Base-by-base conservation (phyloP, 169 alveolate species). In the Neospora caninum region DNA sequence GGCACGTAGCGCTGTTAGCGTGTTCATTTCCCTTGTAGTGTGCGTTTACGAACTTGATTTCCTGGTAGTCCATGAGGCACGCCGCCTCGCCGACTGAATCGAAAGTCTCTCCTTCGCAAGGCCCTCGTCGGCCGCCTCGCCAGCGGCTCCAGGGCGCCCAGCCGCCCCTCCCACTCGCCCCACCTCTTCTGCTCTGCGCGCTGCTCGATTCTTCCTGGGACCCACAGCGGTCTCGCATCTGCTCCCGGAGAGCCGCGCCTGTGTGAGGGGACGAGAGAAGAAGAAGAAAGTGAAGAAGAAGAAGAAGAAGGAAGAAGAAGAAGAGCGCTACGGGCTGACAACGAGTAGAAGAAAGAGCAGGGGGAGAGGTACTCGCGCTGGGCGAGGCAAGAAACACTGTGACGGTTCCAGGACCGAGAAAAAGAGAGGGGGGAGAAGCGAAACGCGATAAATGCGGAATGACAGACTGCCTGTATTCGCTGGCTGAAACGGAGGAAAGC, bases 31-130 rank as follows among this genome's bases (percentile, higher is more conserved):
- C n/a, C n/a, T n/a, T n/a, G n/a, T n/a, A n/a, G n/a, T n/a, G n/a
- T n/a, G n/a, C n/a, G n/a, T n/a, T n/a, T 49, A 49, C 58, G 58
- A 4, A 82, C 89, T 42, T 22, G 89, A 82, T 82, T 36, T 82
- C 89, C 39, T 82, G 89, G 89, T 82, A 82, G 64, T 82, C 89
- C 64, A 42, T 82, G 89, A 38, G 64, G 67, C 38, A 82, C 39
- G 64, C 45, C 27, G 43, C 43, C 84, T 73, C 84, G 22, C 89
- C 89, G 25, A 43, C 36, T 0, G 67, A 43, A 20, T 82, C 89
- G 67, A 82, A 82, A 64, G 89, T 29, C 34, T 82, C 89, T 7
- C 89, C 67, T 18, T 82, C 89, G 27, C 89, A 82, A 0, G 41
- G 41, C 0, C 64, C 89, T n/a, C 86, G 80, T 39, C 89, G 29